Conservation (phyloP, 2,329 filamentous ascomycete species). For the Sporothrix brasiliensis region DNA sequence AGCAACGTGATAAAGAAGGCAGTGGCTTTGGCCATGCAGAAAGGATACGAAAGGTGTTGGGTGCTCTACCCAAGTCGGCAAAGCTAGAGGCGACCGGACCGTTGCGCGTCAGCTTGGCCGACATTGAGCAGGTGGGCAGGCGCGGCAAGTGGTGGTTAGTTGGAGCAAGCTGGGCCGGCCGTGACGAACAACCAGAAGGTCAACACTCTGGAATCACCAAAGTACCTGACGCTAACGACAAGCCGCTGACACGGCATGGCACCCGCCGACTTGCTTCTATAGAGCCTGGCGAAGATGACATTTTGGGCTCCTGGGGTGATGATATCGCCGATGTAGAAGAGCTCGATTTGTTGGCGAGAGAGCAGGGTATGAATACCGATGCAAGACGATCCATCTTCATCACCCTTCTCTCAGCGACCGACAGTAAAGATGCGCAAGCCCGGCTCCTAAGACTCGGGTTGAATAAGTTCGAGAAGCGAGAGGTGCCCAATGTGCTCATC, state of each 20-base stretch:
- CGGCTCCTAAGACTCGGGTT: constrained; percentile 80
- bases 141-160: constrained; percentile 99
- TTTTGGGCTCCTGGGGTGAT: constrained; percentile 49
- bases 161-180: constrained; percentile 81
- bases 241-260: constrained; percentile 38
- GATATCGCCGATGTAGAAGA: constrained; percentile 69
- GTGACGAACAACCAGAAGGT: constrained; percentile 26
- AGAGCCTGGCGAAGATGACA: constrained; percentile 42
- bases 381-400: constrained; percentile 90
- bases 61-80: constrained; percentile 66
- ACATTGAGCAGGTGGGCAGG: constrained; percentile 81
- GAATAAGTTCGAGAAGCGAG: constrained; percentile 81
- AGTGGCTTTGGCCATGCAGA: constrained; percentile 77
- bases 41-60: constrained; percentile 85
- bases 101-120: constrained; percentile 75
- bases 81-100: constrained; percentile 76
- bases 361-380: constrained; percentile 84
- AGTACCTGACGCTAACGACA: not conserved
- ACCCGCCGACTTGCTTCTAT: constrained; percentile 40
- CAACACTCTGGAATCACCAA: constrained; percentile 32
- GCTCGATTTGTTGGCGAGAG: constrained; percentile 62
- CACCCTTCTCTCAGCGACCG: constrained; percentile 80
- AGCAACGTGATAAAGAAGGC: constrained; percentile 51
- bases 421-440: constrained; percentile 80
- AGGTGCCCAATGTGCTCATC: constrained; percentile 84